Evolutionary conservation across 352 stramenopile species (phyloP), one percentile per base, ranked within the genome.

Genomic region (Plasmopara halstedii): DNA sequence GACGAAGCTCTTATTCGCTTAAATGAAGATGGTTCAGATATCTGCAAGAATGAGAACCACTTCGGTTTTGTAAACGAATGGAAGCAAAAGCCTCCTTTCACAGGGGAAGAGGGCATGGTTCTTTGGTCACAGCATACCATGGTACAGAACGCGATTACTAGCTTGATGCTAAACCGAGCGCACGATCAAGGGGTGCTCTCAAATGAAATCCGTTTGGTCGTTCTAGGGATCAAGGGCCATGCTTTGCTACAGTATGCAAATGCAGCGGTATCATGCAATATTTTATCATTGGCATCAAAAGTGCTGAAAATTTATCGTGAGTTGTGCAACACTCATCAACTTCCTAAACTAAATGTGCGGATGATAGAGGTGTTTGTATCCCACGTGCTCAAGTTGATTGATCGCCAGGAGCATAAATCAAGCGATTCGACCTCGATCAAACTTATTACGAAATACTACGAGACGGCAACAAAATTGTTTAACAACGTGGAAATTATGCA

Each of bases 331-430:
- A 19, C 47, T 9, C 38, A 85, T 14, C 55, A 77, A 11, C 63
- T 92, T 0, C 73, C 80, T 2, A 92, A 89, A 44, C 56, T 89
- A 4, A 92, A 69, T 31, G 63, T 82, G 6, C 39, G 78, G 9
- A 92, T 92, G 80, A 67, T 89, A 10, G 64, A 88, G 13, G 77
- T 89, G 6, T 92, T 88, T 48, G 75, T 88, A 26, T 83, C 73
- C 1, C 80, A 92, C 22, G 70, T 92, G 15, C 64, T 86, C 22
- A 92, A 86, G 47, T 44, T 89, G 10, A 67, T 81, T 10, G 71
- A 83, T 48, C 68, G 72, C 0, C 74, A 87, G 53, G 39, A 65
- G 6, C 68, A 85, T 32, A 66, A 74, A 46, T 45, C 50, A 0
- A 53, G 53, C 0, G 58, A 51, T 11, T 22, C 65, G 6, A 67